Base-by-base conservation (phyloP, 2,329 filamentous ascomycete genomes). In the Colletotrichum melonis region DNA sequence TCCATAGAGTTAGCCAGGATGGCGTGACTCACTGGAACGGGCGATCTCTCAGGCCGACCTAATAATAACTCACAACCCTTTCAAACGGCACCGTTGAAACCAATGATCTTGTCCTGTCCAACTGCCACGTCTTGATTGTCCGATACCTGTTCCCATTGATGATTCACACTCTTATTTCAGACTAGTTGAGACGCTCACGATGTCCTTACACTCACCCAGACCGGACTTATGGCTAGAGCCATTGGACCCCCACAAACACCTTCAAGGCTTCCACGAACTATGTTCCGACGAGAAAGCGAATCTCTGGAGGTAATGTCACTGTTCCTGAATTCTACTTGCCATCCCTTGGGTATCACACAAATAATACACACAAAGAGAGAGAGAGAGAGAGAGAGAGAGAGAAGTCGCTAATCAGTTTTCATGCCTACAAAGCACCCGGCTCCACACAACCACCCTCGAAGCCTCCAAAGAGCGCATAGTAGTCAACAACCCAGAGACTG, bases 251-350 rank as follows among this genome's bases (percentile, higher is more conserved):
- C 30, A 38, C 9, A 70, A 8, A 11, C 63, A 70, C 19, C 22
- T 67, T 14, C 30, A 60, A 9, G 63, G 42, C 55, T 70, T 59
- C 24, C 68, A 67, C 5, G 68, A 70, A 11, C 30, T 70, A 14
- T 67, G 9, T 16, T 49, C 63, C 2, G 68, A 70, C 12, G 55
- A 60, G 3, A 16, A 42, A 24, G 63, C 68, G 22, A 28, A 26
- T 58, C 24, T 42, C 46, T 70, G 68, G 68, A 70, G 68, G 68
- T 67, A 22, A 55, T n/a, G 16, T 54, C 22, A 35, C n/a, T 38
- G 22, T 9, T n/a, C 30, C 24, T 19, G 4, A 22, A 26, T 24
- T 12, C 16, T 11, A 3, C 11, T 6, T 6, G 7, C 3, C 9
- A 22, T 11, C n/a, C 12, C 55, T 59, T 11, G 7, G 30, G 30